Base-by-base conservation (phyloP, 495 filamentous ascomycete species). In the Talaromyces stipitatus region DNA sequence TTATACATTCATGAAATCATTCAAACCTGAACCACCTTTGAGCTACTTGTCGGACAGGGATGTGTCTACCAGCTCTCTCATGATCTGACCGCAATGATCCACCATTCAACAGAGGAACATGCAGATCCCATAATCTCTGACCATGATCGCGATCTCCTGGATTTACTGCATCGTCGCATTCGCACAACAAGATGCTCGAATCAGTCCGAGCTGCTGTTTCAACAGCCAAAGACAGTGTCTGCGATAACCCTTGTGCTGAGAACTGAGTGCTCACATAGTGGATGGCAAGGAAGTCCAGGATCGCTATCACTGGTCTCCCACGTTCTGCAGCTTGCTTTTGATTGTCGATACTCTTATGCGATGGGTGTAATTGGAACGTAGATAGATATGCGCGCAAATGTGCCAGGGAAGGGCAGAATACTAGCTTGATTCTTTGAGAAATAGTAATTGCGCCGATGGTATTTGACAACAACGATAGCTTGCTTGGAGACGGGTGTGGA, bases 221-320 rank as follows among this genome's bases (percentile, higher is more conserved):
- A 26, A 92, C 82, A 6, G 86, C 70, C 22, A 69, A 67, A 10
- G 91, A 81, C 14, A 88, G 73, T 4, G 85, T 89, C 62, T 84
- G 82, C 50, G 82, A 82, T 4, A 96, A 67, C 0, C 90, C 91
- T 66, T 95, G 91, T 0, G 86, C 90, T 43, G 88, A 91, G 78
- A 87, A 92, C 62, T 94, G 89, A 55, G 82, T 81, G 4, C 88
- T 92, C 26, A 76, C 69, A n/a, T 75, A 75, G 70, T 96, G 91
- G 32, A 90, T 67, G 27, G 74, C 69, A 10, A 95, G 62, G 46
- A 87, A 74, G 54, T 89, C 83, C 58, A 89, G 81, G 10, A 92
- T 67, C 11, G 84, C 76, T 12, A 96, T 69, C 23, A 82, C 64
- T 14, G 68, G 6, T 53, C 32, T 47, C 6, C 43, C n/a, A 48